A percentile compares a stretch with the other conserved stretches of the same genome.
Evolutionary conservation across 2,329 filamentous ascomycete genomes (phyloP).

Genomic region (Sordariomycetes sp.): DNA sequence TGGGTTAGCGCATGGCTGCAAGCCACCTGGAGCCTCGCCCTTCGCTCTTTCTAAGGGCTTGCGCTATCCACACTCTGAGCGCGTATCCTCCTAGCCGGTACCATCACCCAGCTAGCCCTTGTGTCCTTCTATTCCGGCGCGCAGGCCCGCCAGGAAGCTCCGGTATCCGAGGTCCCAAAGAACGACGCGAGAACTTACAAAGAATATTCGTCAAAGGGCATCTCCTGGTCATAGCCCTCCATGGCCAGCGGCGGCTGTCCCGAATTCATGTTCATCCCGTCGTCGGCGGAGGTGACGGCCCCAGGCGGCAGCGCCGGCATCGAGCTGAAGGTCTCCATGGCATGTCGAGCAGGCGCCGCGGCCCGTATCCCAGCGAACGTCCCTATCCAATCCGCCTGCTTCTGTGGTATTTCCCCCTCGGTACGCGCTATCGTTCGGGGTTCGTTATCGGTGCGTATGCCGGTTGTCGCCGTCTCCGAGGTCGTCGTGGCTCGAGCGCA

Average conservation of each 20-base stretch:
- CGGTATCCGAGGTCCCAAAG: not conserved
- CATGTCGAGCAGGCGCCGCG: conserved; percentile 19
- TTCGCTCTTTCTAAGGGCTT: not conserved
- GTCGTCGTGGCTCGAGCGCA: too few relatives aligned
- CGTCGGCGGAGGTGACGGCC: conserved; percentile 29
- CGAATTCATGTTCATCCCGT: conserved; percentile 34
- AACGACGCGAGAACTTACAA: conserved; percentile 30
- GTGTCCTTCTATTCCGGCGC: not conserved
- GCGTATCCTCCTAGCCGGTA: not conserved
- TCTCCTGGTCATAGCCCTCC: conserved; percentile 39
- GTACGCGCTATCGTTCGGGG: not conserved
- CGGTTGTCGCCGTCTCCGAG: too few relatives aligned
- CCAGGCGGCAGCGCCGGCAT: conserved; percentile 38
- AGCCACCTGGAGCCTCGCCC: not conserved
- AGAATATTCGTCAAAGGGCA: conserved; percentile 45
- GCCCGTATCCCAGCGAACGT: not conserved
- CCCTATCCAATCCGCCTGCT: not conserved
- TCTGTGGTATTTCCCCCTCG: not conserved
- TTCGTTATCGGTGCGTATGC: too few relatives aligned
- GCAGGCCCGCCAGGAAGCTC: not conserved
- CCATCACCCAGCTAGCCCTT: too few relatives aligned
- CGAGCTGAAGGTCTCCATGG: conserved; percentile 48
- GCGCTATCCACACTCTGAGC: not conserved
- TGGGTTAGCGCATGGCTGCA: not conserved
- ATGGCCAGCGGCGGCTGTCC: conserved; percentile 29